These are phyloP conservation scores for Passalora sequoiae DNA, from an alignment of 2,329 filamentous ascomycete species.

Conservation along the genomic window DNA sequence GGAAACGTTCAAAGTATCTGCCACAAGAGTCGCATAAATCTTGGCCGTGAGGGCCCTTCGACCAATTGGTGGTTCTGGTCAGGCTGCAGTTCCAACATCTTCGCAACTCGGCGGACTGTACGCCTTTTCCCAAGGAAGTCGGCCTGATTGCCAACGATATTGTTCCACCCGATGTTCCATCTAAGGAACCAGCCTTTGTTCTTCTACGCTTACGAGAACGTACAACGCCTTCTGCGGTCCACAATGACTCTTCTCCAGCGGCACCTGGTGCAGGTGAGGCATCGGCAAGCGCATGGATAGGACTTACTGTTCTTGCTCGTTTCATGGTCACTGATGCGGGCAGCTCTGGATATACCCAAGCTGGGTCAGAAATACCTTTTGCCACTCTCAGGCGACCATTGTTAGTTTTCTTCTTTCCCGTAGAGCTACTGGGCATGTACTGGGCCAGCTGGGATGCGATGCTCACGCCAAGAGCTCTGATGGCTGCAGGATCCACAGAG, in stretches of 20 bases:
- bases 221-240: slow-evolving; percentile 14
- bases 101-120: slow-evolving; percentile 8
- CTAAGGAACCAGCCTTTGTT: background rate
- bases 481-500: slow-evolving; percentile 23
- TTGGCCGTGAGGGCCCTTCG: slow-evolving; percentile 26
- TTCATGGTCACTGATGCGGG: slow-evolving; percentile 8
- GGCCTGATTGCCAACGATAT: background rate
- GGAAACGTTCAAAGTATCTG: slow-evolving; percentile 29
- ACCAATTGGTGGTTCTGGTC: slow-evolving; percentile 23
- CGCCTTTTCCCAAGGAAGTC: slow-evolving; percentile 4
- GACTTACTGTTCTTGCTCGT: slow-evolving; percentile 13
- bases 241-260: slow-evolving; percentile 18
- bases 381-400: background rate
- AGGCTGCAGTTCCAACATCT: slow-evolving; percentile 29
- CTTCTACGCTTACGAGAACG: slow-evolving; percentile 1
- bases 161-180: background rate
- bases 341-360: slow-evolving; percentile 28
- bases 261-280: slow-evolving; percentile 14
- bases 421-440: slow-evolving; percentile 23
- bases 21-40: slow-evolving; percentile 30
- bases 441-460: slow-evolving; percentile 34
- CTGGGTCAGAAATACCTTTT: slow-evolving; percentile 17
- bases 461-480: slow-evolving; percentile 32
- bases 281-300: slow-evolving; percentile 5
- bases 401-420: slow-evolving; percentile 13